Evolutionary conservation across 2,329 filamentous ascomycete genomes (phyloP).

Genomic region (Stagonosporopsis cucurbitacearum): DNA sequence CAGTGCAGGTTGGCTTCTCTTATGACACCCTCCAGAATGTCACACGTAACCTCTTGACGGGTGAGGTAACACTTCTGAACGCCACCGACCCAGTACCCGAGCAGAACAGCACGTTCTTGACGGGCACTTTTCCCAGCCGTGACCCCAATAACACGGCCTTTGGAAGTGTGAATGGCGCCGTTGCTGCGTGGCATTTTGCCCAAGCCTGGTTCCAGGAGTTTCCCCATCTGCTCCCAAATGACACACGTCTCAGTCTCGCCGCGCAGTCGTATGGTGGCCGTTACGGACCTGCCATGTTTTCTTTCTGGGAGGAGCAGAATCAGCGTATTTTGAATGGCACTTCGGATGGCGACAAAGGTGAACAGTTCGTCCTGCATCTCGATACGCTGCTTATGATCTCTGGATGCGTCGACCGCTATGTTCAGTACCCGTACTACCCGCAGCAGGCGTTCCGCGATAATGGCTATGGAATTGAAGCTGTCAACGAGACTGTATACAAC

Average conservation of each 20-base stretch:
- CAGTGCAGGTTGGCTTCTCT: slow-evolving; percentile 64
- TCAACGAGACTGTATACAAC: slow-evolving; percentile 46
- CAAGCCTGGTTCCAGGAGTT: slow-evolving; percentile 33
- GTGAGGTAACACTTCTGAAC: slow-evolving; percentile 21
- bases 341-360: slow-evolving; percentile 16
- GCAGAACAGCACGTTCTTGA: slow-evolving; percentile 28
- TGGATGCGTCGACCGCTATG: slow-evolving; percentile 53
- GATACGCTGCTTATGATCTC: slow-evolving; percentile 58
- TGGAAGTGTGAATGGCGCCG: slow-evolving; percentile 26
- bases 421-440: slow-evolving; percentile 55
- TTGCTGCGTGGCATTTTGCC: slow-evolving; percentile 30
- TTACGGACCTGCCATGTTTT: slow-evolving; percentile 61
- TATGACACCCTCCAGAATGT: slow-evolving; percentile 47
- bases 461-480: slow-evolving; percentile 59
- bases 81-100: slow-evolving; percentile 20
- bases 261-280: slow-evolving; percentile 58
- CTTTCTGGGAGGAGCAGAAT: slow-evolving; percentile 62
- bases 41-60: slow-evolving; percentile 25
- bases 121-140: slow-evolving; percentile 25
- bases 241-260: slow-evolving; percentile 27
- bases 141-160: slow-evolving; percentile 27
- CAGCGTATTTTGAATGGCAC: slow-evolving; percentile 50
- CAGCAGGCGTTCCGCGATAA: slow-evolving; percentile 60
- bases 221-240: slow-evolving; percentile 28
- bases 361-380: slow-evolving; percentile 34